phyloP scores from a whole-genome alignment of 2,329 filamentous ascomycete species.

The Alternaria conjuncta region DNA sequence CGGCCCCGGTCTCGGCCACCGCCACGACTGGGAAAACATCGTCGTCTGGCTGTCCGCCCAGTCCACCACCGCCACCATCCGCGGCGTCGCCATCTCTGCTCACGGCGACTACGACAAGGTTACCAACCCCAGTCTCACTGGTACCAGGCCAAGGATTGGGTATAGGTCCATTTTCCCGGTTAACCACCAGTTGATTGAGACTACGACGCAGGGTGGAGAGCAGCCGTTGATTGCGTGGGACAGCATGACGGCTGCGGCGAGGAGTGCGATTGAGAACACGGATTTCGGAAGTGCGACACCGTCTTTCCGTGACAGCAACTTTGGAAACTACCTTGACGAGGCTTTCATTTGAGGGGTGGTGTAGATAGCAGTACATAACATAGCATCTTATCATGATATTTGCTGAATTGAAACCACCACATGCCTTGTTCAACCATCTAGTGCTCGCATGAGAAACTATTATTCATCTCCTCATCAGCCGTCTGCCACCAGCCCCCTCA shows the following conservation, averaged over 20 bases:
- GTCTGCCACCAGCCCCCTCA: not conserved
- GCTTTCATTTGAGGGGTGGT: conserved; percentile 20
- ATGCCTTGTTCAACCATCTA: not conserved
- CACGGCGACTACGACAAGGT: conserved; percentile 56
- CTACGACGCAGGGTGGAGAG: conserved; percentile 49
- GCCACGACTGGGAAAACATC: conserved; percentile 64
- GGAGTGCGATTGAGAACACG: conserved; percentile 52
- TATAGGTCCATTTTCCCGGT: conserved; percentile 59
- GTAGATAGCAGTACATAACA: not conserved
- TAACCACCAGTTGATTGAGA: conserved; percentile 56
- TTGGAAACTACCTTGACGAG: conserved; percentile 53
- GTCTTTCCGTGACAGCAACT: conserved; percentile 57
- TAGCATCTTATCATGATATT: not conserved
- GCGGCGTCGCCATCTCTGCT: conserved; percentile 60
- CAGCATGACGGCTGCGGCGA: conserved; percentile 53
- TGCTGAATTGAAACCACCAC: not conserved
- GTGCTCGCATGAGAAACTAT: not conserved
- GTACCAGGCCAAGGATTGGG: conserved; percentile 54
- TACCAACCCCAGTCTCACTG: conserved; percentile 42
- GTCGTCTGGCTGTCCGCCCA: conserved; percentile 59
- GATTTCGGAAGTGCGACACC: conserved; percentile 57
- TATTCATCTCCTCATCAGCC: not conserved
- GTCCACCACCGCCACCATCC: conserved; percentile 50
- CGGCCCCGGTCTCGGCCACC: conserved; percentile 55
- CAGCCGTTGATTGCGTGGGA: conserved; percentile 60